These are phyloP conservation scores for Periconia sp. DNA, from an alignment of 2,329 filamentous ascomycete species.

Conservation along the genomic window DNA sequence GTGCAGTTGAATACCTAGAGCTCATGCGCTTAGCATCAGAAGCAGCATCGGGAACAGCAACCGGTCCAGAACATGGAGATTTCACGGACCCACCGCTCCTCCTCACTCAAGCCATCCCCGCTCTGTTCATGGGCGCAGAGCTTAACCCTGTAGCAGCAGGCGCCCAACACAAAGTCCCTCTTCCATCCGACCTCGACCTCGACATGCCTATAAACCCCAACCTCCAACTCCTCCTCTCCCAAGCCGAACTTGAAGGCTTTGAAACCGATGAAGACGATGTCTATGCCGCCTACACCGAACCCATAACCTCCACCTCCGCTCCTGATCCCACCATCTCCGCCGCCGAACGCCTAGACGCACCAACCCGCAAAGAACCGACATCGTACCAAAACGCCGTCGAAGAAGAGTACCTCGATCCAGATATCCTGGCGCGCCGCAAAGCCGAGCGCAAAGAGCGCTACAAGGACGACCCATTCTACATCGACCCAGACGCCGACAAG, in stretches of 20 bases:
- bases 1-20: slow-evolving; percentile 89
- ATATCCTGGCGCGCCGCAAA: slow-evolving; percentile 72
- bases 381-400: slow-evolving; percentile 51
- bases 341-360: slow-evolving; percentile 46
- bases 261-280: slow-evolving; percentile 49
- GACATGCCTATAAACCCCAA: slow-evolving; percentile 80
- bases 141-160: slow-evolving; percentile 85
- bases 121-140: slow-evolving; percentile 82
- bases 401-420: slow-evolving; percentile 65
- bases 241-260: slow-evolving; percentile 49
- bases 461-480: slow-evolving; percentile 95
- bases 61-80: slow-evolving; percentile 59
- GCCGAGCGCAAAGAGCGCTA: slow-evolving; percentile 80
- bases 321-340: slow-evolving; percentile 36
- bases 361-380: slow-evolving; percentile 35
- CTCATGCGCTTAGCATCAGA: slow-evolving; percentile 85
- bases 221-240: slow-evolving; percentile 66
- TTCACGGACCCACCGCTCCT: slow-evolving; percentile 79
- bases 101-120: slow-evolving; percentile 86
- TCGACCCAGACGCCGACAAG: slow-evolving; percentile 56
- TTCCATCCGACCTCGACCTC: slow-evolving; percentile 74
- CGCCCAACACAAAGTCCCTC: slow-evolving; percentile 83
- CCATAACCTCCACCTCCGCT: slow-evolving; percentile 27
- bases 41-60: slow-evolving; percentile 68
- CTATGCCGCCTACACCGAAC: slow-evolving; percentile 50